Percentiles rank a stretch among this genome's conserved stretches.
These are phyloP conservation scores for Sarcocystis neurona DNA, from an alignment of 169 alveolate species.

Conservation along the genomic window DNA sequence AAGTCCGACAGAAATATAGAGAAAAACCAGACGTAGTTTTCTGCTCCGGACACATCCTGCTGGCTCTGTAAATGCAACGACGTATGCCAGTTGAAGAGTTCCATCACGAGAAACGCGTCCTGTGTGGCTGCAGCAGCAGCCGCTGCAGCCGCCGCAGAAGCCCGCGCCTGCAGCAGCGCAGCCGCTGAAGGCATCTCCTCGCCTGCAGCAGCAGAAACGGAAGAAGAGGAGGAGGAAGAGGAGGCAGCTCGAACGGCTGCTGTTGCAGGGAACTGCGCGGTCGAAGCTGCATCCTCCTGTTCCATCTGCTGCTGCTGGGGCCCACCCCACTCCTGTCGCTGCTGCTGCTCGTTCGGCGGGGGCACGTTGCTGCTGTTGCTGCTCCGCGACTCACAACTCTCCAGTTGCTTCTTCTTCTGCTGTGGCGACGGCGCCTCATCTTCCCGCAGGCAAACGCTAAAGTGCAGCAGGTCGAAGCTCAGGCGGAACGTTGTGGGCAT, in stretches of 20 bases:
- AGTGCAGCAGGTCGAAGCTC: constrained; percentile 69
- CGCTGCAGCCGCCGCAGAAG: too few relatives aligned
- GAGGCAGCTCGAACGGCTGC: neutral
- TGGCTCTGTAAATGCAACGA: constrained; percentile 69
- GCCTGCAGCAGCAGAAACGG: neutral
- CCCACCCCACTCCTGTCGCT: neutral
- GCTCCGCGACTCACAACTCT: neutral
- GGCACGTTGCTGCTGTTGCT: neutral
- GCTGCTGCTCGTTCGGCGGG: constrained; percentile 39
- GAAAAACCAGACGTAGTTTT: constrained; percentile 73
- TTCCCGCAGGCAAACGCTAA: constrained; percentile 69
- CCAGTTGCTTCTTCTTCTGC: constrained; percentile 32
- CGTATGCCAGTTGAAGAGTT: constrained; percentile 70
- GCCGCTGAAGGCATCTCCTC: too few relatives aligned
- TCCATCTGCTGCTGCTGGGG: neutral
- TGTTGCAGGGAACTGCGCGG: neutral
- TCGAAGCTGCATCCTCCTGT: too few relatives aligned
- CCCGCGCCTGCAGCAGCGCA: too few relatives aligned
- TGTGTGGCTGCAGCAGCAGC: constrained; percentile 45
- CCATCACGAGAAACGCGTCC: constrained; percentile 68
- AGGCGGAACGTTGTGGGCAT: constrained; percentile 72
- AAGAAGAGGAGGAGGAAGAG: neutral
- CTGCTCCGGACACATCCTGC: constrained; percentile 73
- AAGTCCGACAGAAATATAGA: constrained; percentile 69
- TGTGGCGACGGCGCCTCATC: constrained; percentile 38